Evolutionary conservation across 306 rosid species (phyloP).

Genomic region (Betula pendula): DNA sequence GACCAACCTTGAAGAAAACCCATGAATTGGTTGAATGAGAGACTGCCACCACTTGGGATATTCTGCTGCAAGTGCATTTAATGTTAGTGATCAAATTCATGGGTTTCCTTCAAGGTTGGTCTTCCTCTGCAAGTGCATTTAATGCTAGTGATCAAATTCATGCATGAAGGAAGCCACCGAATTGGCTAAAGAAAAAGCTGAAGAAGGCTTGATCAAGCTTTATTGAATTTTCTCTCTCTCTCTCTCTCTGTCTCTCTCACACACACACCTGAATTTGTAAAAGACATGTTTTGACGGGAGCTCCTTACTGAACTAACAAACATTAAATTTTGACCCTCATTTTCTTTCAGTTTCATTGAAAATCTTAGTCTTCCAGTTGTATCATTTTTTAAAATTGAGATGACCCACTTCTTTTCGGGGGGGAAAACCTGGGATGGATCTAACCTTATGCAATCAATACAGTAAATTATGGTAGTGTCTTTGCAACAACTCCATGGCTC

Average conservation of each 20-base stretch:
- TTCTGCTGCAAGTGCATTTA: too few relatives aligned
- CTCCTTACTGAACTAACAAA: background rate
- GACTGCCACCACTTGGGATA: too few relatives aligned
- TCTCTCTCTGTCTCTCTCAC: background rate
- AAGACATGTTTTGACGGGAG: slow-evolving; percentile 9
- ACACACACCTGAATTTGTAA: slow-evolving; percentile 6
- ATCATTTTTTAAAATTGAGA: slow-evolving; percentile 8
- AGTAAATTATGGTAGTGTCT: slow-evolving; percentile 11
- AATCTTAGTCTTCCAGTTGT: slow-evolving; percentile 24
- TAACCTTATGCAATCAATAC: slow-evolving; percentile 15
- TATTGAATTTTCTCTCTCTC: background rate
- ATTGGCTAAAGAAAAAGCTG: too few relatives aligned
- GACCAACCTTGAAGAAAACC: too few relatives aligned
- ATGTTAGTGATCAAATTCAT: too few relatives aligned
- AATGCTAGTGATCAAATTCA: too few relatives aligned
- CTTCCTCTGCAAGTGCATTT: too few relatives aligned
- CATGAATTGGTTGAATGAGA: too few relatives aligned
- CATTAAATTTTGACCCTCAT: slow-evolving; percentile 11
- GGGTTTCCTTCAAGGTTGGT: too few relatives aligned
- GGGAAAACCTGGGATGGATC: slow-evolving; percentile 19
- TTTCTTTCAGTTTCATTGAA: slow-evolving; percentile 19
- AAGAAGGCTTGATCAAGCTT: background rate
- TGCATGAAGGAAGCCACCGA: too few relatives aligned
- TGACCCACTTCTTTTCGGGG: slow-evolving; percentile 1
- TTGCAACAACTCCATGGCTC: background rate